Evolutionary conservation across 805 yeast species (phyloP).

Genomic region (Kodamaea leandrae): DNA sequence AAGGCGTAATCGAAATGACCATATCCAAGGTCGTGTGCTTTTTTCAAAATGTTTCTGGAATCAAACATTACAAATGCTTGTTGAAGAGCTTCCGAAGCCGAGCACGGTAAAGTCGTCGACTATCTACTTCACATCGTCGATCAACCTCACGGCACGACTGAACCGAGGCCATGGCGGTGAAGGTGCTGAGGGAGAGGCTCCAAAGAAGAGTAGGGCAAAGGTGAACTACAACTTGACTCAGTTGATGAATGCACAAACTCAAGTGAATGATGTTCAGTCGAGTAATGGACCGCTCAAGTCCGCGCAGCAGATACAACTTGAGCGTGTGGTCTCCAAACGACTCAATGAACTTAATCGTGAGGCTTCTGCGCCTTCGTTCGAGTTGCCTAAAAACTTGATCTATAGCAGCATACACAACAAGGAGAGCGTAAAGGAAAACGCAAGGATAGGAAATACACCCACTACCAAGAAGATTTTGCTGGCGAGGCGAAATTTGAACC

Average conservation of each 20-base stretch:
- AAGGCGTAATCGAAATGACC: too few species aligned
- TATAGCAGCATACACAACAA: constrained; percentile 31
- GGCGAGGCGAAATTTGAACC: constrained; percentile 41
- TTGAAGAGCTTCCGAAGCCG: constrained; percentile 42
- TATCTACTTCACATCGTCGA: constrained; percentile 40
- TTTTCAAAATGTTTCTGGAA: too few species aligned
- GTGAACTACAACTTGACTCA: constrained; percentile 44
- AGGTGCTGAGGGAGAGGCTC: constrained; percentile 19
- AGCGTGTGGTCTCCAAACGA: constrained; percentile 36
- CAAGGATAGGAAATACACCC: constrained; percentile 43
- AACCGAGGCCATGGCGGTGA: constrained; percentile 16
- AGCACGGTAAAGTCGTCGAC: constrained; percentile 33
- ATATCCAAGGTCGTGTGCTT: too few species aligned
- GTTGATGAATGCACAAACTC: constrained; percentile 43
- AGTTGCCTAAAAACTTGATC: constrained; percentile 40
- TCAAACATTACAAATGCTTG: constrained; percentile 28
- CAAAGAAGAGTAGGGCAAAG: constrained; percentile 37
- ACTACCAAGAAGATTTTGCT: constrained; percentile 41
- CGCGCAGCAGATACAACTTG: constrained; percentile 42
- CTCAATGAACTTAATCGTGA: constrained; percentile 36
- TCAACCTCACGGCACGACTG: constrained; percentile 42
- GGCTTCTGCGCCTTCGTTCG: constrained; percentile 30
- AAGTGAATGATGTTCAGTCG: constrained; percentile 26
- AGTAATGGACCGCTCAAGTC: constrained; percentile 39
- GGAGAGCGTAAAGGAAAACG: constrained; percentile 20